Evolutionary conservation across 1,284 basidiomycete species (phyloP).

Genomic region (Rhodotorula sp.): DNA sequence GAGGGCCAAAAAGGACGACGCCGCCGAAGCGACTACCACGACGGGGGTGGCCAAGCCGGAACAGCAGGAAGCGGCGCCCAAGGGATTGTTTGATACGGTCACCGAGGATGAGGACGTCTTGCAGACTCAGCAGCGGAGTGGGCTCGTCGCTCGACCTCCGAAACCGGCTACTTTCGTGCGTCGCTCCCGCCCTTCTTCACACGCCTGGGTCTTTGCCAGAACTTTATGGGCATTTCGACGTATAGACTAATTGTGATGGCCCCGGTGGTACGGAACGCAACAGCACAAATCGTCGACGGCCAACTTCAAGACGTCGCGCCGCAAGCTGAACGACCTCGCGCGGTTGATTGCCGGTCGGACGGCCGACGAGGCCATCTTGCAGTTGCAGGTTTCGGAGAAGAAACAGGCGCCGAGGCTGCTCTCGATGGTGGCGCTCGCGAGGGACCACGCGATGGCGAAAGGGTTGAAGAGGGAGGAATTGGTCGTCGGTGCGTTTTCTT

Average conservation of each 20-base stretch:
- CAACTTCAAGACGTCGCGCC: conserved; percentile 86
- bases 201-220: too few relatives aligned
- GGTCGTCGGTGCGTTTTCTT: conserved; percentile 66
- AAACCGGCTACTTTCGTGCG: conserved; percentile 31
- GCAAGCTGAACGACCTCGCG: conserved; percentile 85
- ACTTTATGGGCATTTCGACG: too few relatives aligned
- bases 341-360: conserved; percentile 83
- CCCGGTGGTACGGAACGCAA: too few relatives aligned
- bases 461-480: conserved; percentile 70
- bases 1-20: too few relatives aligned
- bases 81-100: conserved; percentile 29
- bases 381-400: conserved; percentile 64
- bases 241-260: too few relatives aligned
- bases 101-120: conserved; percentile 26
- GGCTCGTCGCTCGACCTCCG: not conserved
- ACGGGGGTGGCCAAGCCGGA: too few relatives aligned
- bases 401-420: conserved; percentile 70
- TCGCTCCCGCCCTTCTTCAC: too few relatives aligned
- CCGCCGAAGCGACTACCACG: not conserved
- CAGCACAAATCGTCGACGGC: conserved; percentile 88
- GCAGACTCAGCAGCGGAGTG: conserved; percentile 1
- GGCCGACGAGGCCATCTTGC: conserved; percentile 89
- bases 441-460: conserved; percentile 80
- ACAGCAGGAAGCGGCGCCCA: conserved; percentile 3
- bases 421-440: conserved; percentile 81